Percentiles rank a stretch among this genome's conserved stretches.
phyloP scores from a whole-genome alignment of 352 stramenopile species.

The Pythium pyrilobum region DNA sequence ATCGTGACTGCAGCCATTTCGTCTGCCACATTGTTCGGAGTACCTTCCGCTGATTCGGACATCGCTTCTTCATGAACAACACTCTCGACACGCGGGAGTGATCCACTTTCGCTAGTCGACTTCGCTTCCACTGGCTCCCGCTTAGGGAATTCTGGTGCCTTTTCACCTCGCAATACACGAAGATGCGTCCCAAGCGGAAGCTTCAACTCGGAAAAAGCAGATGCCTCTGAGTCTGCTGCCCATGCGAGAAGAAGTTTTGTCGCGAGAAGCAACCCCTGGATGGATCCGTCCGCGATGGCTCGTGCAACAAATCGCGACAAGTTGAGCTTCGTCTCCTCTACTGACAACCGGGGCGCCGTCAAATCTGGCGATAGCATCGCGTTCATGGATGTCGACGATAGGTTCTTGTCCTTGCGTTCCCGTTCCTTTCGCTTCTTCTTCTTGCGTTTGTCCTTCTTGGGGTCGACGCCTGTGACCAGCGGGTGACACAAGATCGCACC shows the following conservation, averaged over 20 bases:
- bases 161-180: slow-evolving; percentile 65
- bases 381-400: slow-evolving; percentile 24
- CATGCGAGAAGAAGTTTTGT: slow-evolving; percentile 63
- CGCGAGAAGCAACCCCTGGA: slow-evolving; percentile 71
- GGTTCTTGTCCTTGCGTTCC: slow-evolving; percentile 64
- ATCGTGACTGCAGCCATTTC: slow-evolving; percentile 35
- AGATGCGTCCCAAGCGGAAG: slow-evolving; percentile 67
- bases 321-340: slow-evolving; percentile 58
- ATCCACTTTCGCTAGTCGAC: not conserved
- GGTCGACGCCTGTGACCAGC: slow-evolving; percentile 70
- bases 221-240: slow-evolving; percentile 24
- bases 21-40: slow-evolving; percentile 16
- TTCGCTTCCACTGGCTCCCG: slow-evolving; percentile 1
- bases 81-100: not conserved
- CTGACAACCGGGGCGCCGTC: slow-evolving; percentile 38
- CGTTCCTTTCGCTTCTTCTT: slow-evolving; percentile 84
- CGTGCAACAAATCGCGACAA: slow-evolving; percentile 70
- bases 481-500: slow-evolving; percentile 81
- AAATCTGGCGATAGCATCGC: slow-evolving; percentile 75
- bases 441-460: slow-evolving; percentile 77
- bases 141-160: slow-evolving; percentile 42
- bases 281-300: slow-evolving; percentile 67
- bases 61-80: not conserved
- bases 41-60: not conserved
- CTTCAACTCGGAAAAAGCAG: slow-evolving; percentile 14